Percentiles rank a stretch among this genome's conserved stretches.
Evolutionary conservation across 352 stramenopile species (phyloP).

Genomic region (Pythium rishiriense): DNA sequence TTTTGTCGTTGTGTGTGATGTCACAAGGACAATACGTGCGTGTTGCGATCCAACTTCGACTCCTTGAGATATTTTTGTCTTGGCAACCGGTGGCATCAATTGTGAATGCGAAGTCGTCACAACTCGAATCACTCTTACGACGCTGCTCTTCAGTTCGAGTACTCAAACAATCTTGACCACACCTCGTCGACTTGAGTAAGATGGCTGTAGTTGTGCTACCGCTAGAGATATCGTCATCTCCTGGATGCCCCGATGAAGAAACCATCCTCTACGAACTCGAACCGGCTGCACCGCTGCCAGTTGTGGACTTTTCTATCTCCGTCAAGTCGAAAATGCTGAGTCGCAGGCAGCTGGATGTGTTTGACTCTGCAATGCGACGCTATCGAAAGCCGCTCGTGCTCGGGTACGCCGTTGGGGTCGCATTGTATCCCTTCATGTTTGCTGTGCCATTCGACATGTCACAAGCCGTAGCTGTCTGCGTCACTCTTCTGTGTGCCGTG

Average conservation of each 20-base stretch:
- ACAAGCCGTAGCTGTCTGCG: neutral
- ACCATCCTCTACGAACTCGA: neutral
- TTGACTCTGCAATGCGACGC: neutral
- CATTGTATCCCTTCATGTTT: neutral
- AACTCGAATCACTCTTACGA: no score
- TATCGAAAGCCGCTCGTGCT: neutral
- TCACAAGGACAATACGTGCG: no score
- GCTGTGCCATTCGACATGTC: neutral
- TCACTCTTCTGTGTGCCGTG: neutral
- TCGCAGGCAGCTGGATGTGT: neutral
- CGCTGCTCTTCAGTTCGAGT: neutral
- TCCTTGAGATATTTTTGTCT: no score
- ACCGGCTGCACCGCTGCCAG: neutral
- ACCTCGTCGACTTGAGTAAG: no score
- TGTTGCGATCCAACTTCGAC: no score
- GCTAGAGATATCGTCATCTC: neutral
- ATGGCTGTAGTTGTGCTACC: neutral
- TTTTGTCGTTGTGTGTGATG: no score
- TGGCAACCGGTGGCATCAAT: no score
- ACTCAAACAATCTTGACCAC: neutral
- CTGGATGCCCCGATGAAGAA: no score
- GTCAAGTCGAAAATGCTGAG: conserved; percentile 9
- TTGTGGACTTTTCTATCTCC: conserved; percentile 11
- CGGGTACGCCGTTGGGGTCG: conserved; percentile 1
- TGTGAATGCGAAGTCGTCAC: no score